Evolutionary conservation across 2,329 filamentous ascomycete genomes (phyloP), one percentile per base, ranked within the genome.

Genomic region (Grosmannia penicillata): DNA sequence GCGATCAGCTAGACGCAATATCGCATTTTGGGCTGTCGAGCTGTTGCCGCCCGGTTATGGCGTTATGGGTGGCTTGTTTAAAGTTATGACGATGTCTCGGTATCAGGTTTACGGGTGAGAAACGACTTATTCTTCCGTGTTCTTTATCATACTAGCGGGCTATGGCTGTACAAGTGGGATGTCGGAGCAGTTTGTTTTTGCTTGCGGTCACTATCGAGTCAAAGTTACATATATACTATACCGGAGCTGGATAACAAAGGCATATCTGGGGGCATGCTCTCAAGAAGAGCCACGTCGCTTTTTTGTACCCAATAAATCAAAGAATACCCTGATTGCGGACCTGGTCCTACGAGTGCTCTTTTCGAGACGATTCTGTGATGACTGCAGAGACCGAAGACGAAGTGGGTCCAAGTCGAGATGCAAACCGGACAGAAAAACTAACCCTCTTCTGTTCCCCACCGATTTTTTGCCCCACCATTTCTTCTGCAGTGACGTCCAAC

Each of bases 401-500:
- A n/a, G n/a, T n/a, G n/a, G n/a, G n/a, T n/a, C n/a, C n/a, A n/a
- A n/a, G n/a, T n/a, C n/a, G n/a, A 6, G 8, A 13, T 11, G 14
- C 27, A 26, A 36, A 28, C 22, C 15, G n/a, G 4, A 15, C 9
- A 24, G 24, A 36, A 26, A 22, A 21, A 33, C 32, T 11, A 8
- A 7, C 30, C n/a, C 21, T 31, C 11, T 37, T n/a, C n/a, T n/a
- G n/a, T n/a, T 43, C 45, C 39, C 45, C 41, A 45, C 39, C 33
- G 37, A 36, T 35, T 40, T 43, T 38, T 40, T 33, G 41, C 44
- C 46, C 44, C 46, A 26, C 41, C 44, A 43, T 39, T 42, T 33
- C 17, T 36, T 36, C 29, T 15, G 21, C 23, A 27, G 14, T 27
- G 18, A 19, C 8, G 34, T 29, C 19, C 34, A 17, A 9, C 31